Evolutionary conservation across 139 green algal species (phyloP), one percentile per base, ranked within the genome.

Genomic region (Asterochloris sp.): DNA sequence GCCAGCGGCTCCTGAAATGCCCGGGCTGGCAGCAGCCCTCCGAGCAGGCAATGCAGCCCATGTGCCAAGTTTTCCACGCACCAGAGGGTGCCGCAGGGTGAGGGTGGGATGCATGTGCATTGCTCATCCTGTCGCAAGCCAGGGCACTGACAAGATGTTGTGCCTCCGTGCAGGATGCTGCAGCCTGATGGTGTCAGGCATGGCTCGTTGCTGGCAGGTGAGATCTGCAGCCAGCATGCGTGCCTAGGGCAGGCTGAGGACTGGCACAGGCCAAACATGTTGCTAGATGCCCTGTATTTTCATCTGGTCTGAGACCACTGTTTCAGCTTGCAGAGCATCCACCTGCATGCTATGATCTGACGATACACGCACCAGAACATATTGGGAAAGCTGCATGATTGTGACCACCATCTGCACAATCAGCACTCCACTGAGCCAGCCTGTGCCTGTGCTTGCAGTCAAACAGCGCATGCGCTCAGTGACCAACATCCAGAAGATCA

Each of bases 401-500:
- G 12, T 15, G 12, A 13, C 26, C 17, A 26, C 29, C 19, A 76
- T 6, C 10, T 19, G 0, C 62, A 63, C 16, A 78, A 64, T 13
- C 8, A 14, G 29, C 2, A 23, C 11, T 47, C n/a, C 10, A 17
- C 10, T 0, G n/a, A 12, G 27, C 24, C n/a, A n/a, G n/a, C n/a
- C n/a, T n/a, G 27, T 63, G 13, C 62, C 47, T n/a, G 27, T 78
- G 38, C 74, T 71, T 80, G 47, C 93, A 97, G 97, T 99, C 38
- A 97, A 98, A 88, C 92, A 96, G 89, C 90, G 96, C 23, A 99
- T 99, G 93, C 92, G 94, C 79, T 97, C 95, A 19, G 98, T 99
- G 69, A 93, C 92, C 80, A 99, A 98, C 89, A 99, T 99, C 60
- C 90, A 96, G 79, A 99, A 99, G 88, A 99, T 99, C 89, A 99